These are phyloP conservation scores for Phytopythium aichiense DNA, from an alignment of 352 stramenopile species.

Conservation along the genomic window DNA sequence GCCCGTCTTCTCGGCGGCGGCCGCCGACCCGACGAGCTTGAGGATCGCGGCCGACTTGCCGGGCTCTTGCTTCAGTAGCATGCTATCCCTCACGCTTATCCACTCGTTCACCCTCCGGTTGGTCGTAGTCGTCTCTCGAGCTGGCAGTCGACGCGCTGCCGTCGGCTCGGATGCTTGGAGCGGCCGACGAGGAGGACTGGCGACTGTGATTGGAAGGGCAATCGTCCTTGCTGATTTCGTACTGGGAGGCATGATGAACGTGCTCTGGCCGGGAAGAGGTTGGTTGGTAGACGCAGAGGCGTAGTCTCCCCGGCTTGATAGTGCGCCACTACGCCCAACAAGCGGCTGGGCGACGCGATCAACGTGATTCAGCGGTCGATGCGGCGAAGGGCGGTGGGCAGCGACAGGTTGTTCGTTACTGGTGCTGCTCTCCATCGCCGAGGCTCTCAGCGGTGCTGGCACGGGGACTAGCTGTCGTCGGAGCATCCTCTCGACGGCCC, in stretches of 20 bases:
- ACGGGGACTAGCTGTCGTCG: constrained; percentile 37
- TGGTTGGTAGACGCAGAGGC: neutral
- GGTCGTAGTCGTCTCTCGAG: neutral
- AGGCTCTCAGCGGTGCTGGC: constrained; percentile 29
- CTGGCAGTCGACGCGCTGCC: neutral
- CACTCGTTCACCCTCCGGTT: neutral
- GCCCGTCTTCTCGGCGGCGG: constrained; percentile 20
- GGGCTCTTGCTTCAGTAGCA: constrained; percentile 1
- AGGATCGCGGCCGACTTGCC: constrained; percentile 46
- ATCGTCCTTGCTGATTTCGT: neutral
- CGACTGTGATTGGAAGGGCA: constrained; percentile 1
- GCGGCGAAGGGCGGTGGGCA: neutral
- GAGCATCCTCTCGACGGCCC: constrained; percentile 55
- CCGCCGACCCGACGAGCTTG: constrained; percentile 37
- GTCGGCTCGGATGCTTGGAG: neutral
- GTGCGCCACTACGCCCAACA: neutral
- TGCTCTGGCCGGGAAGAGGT: constrained; percentile 3
- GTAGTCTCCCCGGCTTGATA: neutral
- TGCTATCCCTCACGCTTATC: neutral
- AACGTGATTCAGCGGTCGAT: neutral
- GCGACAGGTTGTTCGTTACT: neutral
- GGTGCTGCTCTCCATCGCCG: neutral
- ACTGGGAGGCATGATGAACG: constrained; percentile 1
- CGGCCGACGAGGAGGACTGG: constrained; percentile 1
- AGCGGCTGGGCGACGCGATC: neutral